Base-by-base conservation (phyloP, 192 early-diverging fungal species). In the Backusella parvicylindrica region DNA sequence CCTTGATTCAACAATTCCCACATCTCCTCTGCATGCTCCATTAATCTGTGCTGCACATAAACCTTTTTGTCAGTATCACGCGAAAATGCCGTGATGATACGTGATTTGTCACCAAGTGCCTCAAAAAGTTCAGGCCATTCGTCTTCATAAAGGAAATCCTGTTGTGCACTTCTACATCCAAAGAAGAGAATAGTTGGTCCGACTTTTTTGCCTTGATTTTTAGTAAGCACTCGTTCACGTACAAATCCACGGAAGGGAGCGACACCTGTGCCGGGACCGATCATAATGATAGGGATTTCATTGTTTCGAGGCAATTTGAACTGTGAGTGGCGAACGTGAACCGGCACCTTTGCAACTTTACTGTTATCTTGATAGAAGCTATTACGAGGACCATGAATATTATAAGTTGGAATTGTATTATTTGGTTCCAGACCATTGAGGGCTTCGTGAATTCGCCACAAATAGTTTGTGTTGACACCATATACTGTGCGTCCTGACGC, bases 211-310 rank as follows among this genome's bases (percentile, higher is more conserved):
- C 84, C 88, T 30, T 90, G 82, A 64, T 78, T 70, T 18, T 85
- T 89, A 71, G 85, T 83, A 35, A 80, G 75, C 8, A 91, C 89
- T 64, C 98, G 93, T 81, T 99, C 98, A 68, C 91, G 91, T 15
- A 98, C 79, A 76, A 99, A 99, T 2, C 92, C 98, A 37, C 98
- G 90, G 92, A 98, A 98, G 18, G 98, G 98, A 16, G 98, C 98
- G 36, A 99, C 93, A 64, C 98, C 98, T 6, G 98, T 99, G 31
- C 98, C 98, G 18, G 98, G 98, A 1, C 98, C 98, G 40, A 99
- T 84, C 95, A 99, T 98, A 37, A 99, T 89, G 72, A 99, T 84
- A 6, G 98, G 98, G 21, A 88, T 76, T 11, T 84, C 68, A 43
- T 82, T 77, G 75, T 96, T 91, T 11, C 86, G 76, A 12, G 98